Conservation (phyloP, 1,139 yeast species). For the Arxiozyma bovina region DNA sequence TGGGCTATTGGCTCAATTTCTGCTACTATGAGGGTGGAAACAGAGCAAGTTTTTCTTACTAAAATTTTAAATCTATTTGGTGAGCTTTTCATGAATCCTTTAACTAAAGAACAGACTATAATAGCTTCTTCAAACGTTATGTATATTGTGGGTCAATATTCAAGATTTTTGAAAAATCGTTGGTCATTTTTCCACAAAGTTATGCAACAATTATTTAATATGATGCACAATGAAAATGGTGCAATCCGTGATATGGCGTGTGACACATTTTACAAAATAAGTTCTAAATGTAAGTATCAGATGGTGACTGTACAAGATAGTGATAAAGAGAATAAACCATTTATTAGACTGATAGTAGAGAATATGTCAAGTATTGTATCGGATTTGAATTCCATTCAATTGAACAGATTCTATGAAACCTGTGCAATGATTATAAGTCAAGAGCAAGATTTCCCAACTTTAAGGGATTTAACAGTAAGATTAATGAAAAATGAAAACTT, state of each 20-base stretch:
- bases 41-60: conserved; percentile 75
- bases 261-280: conserved; percentile 91
- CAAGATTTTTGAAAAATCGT: conserved; percentile 90
- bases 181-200: conserved; percentile 95
- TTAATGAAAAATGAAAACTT: conserved; percentile 83
- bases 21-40: conserved; percentile 95
- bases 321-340: conserved; percentile 62
- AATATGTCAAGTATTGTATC: conserved; percentile 74
- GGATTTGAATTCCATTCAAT: conserved; percentile 89
- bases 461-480: conserved; percentile 61
- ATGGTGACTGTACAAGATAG: conserved; percentile 76
- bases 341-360: conserved; percentile 76
- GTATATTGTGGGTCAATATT: conserved; percentile 98
- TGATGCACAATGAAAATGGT: conserved; percentile 98
- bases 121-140: conserved; percentile 95
- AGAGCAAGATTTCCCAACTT: conserved; percentile 52
- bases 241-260: conserved; percentile 99
- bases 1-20: conserved; percentile 99
- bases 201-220: conserved; percentile 86
- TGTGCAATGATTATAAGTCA: conserved; percentile 89
- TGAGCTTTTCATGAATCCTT: conserved; percentile 81
- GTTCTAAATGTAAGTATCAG: conserved; percentile 85
- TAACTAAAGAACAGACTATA: conserved; percentile 93
- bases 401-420: conserved; percentile 91
- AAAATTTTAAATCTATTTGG: conserved; percentile 48